A percentile compares a stretch with the other conserved stretches of the same genome.
These are phyloP conservation scores for Coffea eugenioides DNA, from an alignment of 257 asterid species.

Conservation along the genomic window DNA sequence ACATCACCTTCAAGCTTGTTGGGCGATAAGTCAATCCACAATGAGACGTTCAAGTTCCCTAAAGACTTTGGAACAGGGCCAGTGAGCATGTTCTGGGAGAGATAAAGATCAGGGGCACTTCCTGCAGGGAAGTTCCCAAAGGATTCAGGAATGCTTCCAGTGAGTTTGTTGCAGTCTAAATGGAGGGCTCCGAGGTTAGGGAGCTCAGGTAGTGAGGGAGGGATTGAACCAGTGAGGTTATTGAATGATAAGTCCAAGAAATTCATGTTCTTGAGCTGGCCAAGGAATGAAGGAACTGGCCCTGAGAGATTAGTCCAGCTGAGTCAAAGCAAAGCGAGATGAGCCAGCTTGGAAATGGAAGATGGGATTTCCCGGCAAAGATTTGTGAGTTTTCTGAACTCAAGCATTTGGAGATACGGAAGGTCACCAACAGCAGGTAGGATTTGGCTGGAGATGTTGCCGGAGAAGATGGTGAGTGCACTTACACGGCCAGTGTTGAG, in stretches of 20 bases:
- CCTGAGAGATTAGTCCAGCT: conserved; percentile 35
- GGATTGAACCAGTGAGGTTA: conserved; percentile 15
- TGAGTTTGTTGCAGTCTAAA: conserved; percentile 48
- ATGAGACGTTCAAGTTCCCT: conserved; percentile 31
- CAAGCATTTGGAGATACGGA: conserved; percentile 26
- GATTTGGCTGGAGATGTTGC: conserved; percentile 47
- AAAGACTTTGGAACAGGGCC: conserved; percentile 48
- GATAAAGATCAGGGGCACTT: conserved; percentile 34
- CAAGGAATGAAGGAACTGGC: conserved; percentile 37
- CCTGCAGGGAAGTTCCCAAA: conserved; percentile 35
- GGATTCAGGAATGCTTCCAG: conserved; percentile 48
- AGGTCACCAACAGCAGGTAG: conserved; percentile 49
- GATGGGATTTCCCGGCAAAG: conserved; percentile 38
- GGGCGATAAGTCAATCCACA: conserved; percentile 33
- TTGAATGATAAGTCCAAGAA: conserved; percentile 14
- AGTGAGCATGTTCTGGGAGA: conserved; percentile 59
- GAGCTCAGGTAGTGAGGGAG: conserved; percentile 37
- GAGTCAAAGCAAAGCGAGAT: conserved; percentile 29
- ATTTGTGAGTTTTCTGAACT: conserved; percentile 12
- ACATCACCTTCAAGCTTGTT: conserved; percentile 62
- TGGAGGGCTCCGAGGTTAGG: conserved; percentile 32
- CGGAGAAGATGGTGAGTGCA: conserved; percentile 22
- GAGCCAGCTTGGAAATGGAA: conserved; percentile 27
- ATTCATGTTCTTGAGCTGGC: conserved; percentile 31
- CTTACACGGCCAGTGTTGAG: conserved; percentile 42